Evolutionary conservation across 2,329 filamentous ascomycete genomes (phyloP), one percentile per base, ranked within the genome.

Genomic region (Fusarium sp.): DNA sequence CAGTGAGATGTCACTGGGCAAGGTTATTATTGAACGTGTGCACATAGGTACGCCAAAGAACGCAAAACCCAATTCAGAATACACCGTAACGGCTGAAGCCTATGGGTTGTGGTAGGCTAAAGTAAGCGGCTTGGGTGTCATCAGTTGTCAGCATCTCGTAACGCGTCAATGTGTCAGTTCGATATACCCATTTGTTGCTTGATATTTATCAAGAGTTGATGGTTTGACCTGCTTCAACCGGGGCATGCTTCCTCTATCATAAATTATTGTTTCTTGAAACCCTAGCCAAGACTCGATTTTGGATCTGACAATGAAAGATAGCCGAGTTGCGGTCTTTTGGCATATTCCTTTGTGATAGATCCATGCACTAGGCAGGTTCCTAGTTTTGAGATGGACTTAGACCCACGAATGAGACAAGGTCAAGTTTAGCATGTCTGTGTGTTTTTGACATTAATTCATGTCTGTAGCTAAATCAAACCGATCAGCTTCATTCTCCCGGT

Each of bases 111-210:
- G 13, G 68, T 59, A 62, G 65, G 53, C 65, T 65, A 65, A 66
- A 70, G 52, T 58, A 47, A 58, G 53, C 69, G 52, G 44, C 50
- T 62, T 72, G 52, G 31, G 44, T 72, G 60, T 67, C 70, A 70
- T 71, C 57, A 58, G 50, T 47, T 71, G 70, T 70, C 70, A 70
- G 70, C 60, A 73, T 60, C 53, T 56, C 68, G 55, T 58, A 71
- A 71, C 62, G 25, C 25, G 25, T 58, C 25, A 38, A 47, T 55
- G 47, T 56, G 29, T 39, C 31, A 39, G 41, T 38, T 38, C 27
- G 12, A 54, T 42, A 20, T 22, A 25, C 31, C 12, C 47, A 50
- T 50, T 35, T 42, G 47, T 18, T n/a, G 65, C 46, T 65, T 69
- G 65, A 58, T 54, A 49, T 54, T 45, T 12, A 36, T 39, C 39